Base-by-base conservation (phyloP, 768 basidiomycete species). In the Galerina sulciceps region DNA sequence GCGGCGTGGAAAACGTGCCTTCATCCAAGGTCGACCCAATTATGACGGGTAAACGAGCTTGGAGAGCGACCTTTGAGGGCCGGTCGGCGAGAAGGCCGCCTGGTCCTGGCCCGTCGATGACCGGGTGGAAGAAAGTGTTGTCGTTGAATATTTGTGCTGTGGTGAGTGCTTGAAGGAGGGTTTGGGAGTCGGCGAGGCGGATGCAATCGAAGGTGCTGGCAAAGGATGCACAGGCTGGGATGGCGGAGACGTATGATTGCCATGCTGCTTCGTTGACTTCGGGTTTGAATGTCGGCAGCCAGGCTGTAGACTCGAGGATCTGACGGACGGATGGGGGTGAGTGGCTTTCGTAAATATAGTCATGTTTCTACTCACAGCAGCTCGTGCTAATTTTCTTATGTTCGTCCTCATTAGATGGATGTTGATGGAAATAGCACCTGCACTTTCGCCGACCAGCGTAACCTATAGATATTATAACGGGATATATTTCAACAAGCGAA, bases 391-490 rank as follows among this genome's bases (percentile, higher is more conserved):
- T 8, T 65, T 55, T 41, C 61, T 66, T 42, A 75, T 66, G 14
- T 46, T 64, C 1, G 66, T 67, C 55, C 71, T 67, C 20, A 77
- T 68, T 40, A 71, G 69, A 10, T 75, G 75, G 54, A 78, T 69
- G 6, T 70, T 63, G 36, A 74, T 73, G 38, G 66, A 65, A 51
- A 76, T 76, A 15, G 83, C 80, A 10, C 84, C 84, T 3, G 83
- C 83, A 23, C 76, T 80, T 60, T 85, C 76, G 14, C 84, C 85
- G 47, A 78, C 76, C 37, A 81, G 60, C 1, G 81, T 83, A 1
- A 85, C 81, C 74, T 80, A 35, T 10, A 9, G 14, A 4, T 42
- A n/a, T n/a, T n/a, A n/a, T n/a, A n/a, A n/a, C n/a, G n/a, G n/a
- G n/a, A n/a, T n/a, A 26, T 22, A 14, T 22, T 11, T 26, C 23